Conservation (phyloP, 495 filamentous ascomycete species). For the Xylaria cubensis region DNA sequence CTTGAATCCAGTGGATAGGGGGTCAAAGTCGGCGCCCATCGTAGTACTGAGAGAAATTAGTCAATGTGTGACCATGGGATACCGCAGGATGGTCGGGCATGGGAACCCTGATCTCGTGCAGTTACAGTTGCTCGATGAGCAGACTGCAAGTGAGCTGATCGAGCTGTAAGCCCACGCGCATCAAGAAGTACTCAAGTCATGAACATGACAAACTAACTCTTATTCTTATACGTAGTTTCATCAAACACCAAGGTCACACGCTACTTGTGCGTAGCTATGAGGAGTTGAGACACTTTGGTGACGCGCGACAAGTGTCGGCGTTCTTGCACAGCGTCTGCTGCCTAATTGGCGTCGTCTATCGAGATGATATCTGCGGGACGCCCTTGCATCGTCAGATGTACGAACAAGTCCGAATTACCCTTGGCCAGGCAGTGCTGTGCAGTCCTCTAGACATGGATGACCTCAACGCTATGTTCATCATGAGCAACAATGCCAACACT, state of each 20-base stretch:
- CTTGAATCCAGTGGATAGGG: constrained; percentile 37
- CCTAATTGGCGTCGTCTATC: constrained; percentile 38
- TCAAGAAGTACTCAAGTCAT: background rate
- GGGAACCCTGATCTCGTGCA: constrained; percentile 37
- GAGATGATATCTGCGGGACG: constrained; percentile 38
- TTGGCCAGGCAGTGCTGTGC: constrained; percentile 37
- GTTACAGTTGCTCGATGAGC: constrained; percentile 39
- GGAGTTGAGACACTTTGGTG: constrained; percentile 42
- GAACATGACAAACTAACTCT: background rate
- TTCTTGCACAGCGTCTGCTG: constrained; percentile 42
- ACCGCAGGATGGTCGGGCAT: constrained; percentile 33
- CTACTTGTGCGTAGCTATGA: constrained; percentile 35
- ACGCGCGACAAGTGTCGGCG: constrained; percentile 34
- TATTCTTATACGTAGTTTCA: constrained; percentile 26
- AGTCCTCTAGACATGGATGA: constrained; percentile 40
- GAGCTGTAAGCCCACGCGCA: constrained; percentile 32
- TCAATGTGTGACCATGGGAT: constrained; percentile 35
- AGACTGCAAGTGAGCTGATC: constrained; percentile 37
- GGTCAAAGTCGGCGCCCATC: constrained; percentile 38
- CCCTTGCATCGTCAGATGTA: constrained; percentile 36
- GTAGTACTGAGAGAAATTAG: constrained; percentile 40
- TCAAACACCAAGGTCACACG: constrained; percentile 38
- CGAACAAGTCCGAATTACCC: constrained; percentile 38
- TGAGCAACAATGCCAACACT: constrained; percentile 42
- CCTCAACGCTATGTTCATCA: constrained; percentile 41